phyloP scores from a whole-genome alignment of 192 early-diverging fungal species.

The Coemansia sp. region DNA sequence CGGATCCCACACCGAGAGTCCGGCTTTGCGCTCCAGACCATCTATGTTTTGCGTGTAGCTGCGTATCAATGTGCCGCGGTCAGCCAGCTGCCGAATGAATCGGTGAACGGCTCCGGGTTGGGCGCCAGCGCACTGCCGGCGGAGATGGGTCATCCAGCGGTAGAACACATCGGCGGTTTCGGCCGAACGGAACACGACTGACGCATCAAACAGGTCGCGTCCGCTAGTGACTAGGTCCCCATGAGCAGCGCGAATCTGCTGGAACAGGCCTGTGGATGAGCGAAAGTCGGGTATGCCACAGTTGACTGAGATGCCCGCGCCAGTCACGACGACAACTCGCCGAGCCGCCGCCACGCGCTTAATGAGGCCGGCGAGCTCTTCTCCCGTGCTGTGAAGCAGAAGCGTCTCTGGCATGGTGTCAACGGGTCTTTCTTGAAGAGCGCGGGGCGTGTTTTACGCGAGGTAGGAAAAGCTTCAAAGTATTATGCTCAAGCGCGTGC shows the following conservation, averaged over 20 bases:
- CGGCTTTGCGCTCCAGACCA: constrained; percentile 77
- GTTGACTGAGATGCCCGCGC: constrained; percentile 88
- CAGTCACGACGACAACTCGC: constrained; percentile 64
- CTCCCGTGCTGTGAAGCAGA: constrained; percentile 6
- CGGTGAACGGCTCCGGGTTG: constrained; percentile 75
- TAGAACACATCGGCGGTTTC: constrained; percentile 62
- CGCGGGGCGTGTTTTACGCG: not conserved
- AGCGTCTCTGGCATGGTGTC: constrained; percentile 39
- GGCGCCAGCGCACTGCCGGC: constrained; percentile 67
- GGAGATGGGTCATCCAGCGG: constrained; percentile 82
- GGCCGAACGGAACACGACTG: constrained; percentile 69
- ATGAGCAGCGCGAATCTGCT: constrained; percentile 68
- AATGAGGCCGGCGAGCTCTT: constrained; percentile 16
- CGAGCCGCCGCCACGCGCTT: constrained; percentile 34
- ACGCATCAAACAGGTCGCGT: constrained; percentile 91
- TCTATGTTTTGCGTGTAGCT: constrained; percentile 99
- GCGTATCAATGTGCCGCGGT: constrained; percentile 71
- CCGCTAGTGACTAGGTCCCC: constrained; percentile 70
- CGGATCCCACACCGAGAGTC: constrained; percentile 58
- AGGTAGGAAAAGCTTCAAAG: not conserved
- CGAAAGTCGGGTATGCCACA: constrained; percentile 98
- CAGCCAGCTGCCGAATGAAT: constrained; percentile 75
- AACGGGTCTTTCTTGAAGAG: not conserved
- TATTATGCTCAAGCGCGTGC: not conserved
- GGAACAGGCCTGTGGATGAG: constrained; percentile 89